phyloP scores from a whole-genome alignment of 2,329 filamentous ascomycete genomes.

The Alternaria infectoria region DNA sequence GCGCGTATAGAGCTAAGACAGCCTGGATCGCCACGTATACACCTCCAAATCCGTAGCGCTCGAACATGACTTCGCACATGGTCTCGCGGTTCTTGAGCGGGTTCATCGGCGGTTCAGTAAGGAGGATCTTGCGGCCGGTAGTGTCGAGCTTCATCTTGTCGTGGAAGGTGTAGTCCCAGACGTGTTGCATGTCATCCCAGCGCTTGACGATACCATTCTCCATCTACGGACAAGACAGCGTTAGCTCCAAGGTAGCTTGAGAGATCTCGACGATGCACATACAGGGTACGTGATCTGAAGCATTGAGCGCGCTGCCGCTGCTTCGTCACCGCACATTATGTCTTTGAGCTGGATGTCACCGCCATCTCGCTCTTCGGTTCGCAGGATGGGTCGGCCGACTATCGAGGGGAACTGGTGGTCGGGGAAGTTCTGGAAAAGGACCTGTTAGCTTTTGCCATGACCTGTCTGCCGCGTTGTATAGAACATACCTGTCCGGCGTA shows the following conservation, averaged over 20 bases:
- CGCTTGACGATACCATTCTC: constrained; percentile 99
- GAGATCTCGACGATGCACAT: constrained; percentile 41
- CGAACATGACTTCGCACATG: constrained; percentile 99
- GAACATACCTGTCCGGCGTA: constrained; percentile 82
- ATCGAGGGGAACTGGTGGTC: constrained; percentile 99
- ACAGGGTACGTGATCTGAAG: constrained; percentile 96
- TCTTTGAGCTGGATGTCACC: constrained; percentile 82
- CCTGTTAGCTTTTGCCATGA: constrained; percentile 10
- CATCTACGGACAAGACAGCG: constrained; percentile 66
- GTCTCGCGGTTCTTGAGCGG: constrained; percentile 94
- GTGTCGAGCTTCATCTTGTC: constrained; percentile 97
- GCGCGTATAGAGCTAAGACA: constrained; percentile 92
- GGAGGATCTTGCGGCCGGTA: constrained; percentile 90
- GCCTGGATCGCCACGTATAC: constrained; percentile 99
- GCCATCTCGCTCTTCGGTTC: constrained; percentile 86
- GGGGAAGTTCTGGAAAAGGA: constrained; percentile 80
- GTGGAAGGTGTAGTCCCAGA: constrained; percentile 98
- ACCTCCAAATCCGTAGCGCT: constrained; percentile 92
- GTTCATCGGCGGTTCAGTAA: constrained; percentile 98
- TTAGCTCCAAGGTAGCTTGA: constrained; percentile 27
- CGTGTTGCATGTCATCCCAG: constrained; percentile 99
- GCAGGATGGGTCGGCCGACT: constrained; percentile 94
- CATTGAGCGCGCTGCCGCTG: constrained; percentile 93
- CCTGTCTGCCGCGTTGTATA: background rate
- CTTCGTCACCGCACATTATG: constrained; percentile 99